A percentile compares a stretch with the other conserved stretches of the same genome.
These are phyloP conservation scores for Boletus pseudopeckii DNA, from an alignment of 768 basidiomycete genomes.

Conservation along the genomic window DNA sequence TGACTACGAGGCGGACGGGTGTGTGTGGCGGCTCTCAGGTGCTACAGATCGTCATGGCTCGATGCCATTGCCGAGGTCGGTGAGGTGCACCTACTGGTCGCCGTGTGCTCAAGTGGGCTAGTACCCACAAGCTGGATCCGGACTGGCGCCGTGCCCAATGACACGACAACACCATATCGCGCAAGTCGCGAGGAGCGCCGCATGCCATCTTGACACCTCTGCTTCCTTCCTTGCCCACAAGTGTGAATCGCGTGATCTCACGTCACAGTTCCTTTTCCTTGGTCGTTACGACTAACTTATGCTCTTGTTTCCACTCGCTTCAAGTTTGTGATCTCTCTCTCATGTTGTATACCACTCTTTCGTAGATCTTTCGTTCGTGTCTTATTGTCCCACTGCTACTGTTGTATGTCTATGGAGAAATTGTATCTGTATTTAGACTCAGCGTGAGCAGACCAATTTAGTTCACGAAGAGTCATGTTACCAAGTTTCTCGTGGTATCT, in stretches of 20 bases:
- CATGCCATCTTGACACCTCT: neutral
- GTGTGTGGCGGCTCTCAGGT: neutral
- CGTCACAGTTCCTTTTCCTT: neutral
- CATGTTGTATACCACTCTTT: conserved; percentile 15
- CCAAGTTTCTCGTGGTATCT: neutral
- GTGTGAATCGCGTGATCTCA: neutral
- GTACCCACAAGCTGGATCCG: conserved; percentile 6
- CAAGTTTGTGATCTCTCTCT: neutral
- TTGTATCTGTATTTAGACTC: neutral
- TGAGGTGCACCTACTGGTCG: neutral
- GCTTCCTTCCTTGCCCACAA: neutral
- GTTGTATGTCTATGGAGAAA: neutral
- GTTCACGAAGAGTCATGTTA: neutral
- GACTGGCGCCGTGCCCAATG: neutral
- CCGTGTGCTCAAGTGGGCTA: conserved; percentile 2
- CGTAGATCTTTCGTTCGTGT: neutral
- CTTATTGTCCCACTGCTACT: neutral
- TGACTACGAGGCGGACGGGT: neutral
- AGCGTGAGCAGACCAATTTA: too few relatives aligned
- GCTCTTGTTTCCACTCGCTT: neutral
- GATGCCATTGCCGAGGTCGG: conserved; percentile 11
- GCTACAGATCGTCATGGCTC: conserved; percentile 9
- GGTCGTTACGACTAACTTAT: conserved; percentile 19
- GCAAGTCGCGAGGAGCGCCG: conserved; percentile 11
- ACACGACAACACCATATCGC: neutral